Base-by-base conservation (phyloP, 352 stramenopile genomes). In the Phytophthora crassamura region DNA sequence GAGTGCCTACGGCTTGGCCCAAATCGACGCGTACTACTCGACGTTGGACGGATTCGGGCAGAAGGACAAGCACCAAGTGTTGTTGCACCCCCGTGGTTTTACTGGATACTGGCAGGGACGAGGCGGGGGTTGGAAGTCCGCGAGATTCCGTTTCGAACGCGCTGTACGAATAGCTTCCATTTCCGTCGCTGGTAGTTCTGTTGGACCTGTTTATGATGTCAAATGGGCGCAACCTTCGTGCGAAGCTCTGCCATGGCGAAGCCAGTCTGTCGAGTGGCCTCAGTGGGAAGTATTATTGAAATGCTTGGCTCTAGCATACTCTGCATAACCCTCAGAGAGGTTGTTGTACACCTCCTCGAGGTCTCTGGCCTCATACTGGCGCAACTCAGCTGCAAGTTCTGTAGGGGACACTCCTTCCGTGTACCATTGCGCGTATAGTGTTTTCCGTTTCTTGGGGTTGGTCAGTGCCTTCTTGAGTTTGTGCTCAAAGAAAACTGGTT, bases 141-240 rank as follows among this genome's bases (percentile, higher is more conserved):
- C 14, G 12, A 16, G 53, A 58, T 14, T 54, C 52, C 11, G 59
- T 69, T 33, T 9, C 42, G n/a, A 70, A 90, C 18, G 70, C 65
- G 16, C 59, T 93, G 11, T 93, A 93, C 59, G 48, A 72, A 36
- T 63, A 69, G 4, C 48, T 90, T 2, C 78, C 80, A 0, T 59
- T 64, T 2, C 77, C 72, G 0, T 72, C 72, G 4, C 53, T 93
- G 30, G 65, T 67, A 0, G 69, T 88, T 4, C 74, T 73, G 49
- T 54, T 93, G 28, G 84, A 93, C 51, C 65, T 90, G n/a, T 93
- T 93, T 46, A 93, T 93, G 84, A 90, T 89, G 75, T 69, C 77
- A 0, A 51, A 47, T 7, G 84, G 84, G 0, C 84, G 82, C 0
- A 93, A 91, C 60, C 52, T 93, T 42, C 77, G 82, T 22, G 84